Base-by-base conservation (phyloP, 768 basidiomycete species). In the Filobasidium floriforme region DNA sequence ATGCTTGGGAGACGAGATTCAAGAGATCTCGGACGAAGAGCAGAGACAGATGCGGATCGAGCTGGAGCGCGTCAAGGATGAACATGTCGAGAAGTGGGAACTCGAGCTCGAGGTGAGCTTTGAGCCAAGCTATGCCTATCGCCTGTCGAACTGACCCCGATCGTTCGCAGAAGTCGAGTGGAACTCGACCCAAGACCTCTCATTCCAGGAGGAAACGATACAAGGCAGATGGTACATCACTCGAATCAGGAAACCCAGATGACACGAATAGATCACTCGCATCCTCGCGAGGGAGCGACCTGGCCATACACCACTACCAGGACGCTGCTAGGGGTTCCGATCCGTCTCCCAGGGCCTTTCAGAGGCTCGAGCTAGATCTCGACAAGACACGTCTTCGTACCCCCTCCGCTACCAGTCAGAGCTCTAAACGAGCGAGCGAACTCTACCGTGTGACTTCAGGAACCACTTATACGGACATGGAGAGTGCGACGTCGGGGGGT, bases 1-100 rank as follows among this genome's bases (percentile, higher is more conserved):
- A 22, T 62, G 61, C 41, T 22, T 61, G 40, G 60, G 41, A 15
- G 60, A 61, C 43, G 60, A 44, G 24, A 43, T 61, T 18, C 11
- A 61, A 26, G 60, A 61, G 12, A 5, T 41, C n/a, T 61, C 40
- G 7, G 41, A 41, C 26, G 41, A 44, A 46, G 60, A 26, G 43
- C 54, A 32, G 15, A 22, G 54, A 26, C 22, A 57, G 15, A 15
- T 57, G 5, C 22, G 54, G 19, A 57, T 57, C 19, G 54, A 28
- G 26, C 26, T 15, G 29, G 54, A 57, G 26, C 26, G 5, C 2
- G 26, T 6, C 24, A 57, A 57, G 26, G 54, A 57, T 32, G 22
- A 57, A 32, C 22, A 22, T 24, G 54, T 15, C 14, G 54, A 57
- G 7, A 22, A 15, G 6, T 57, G 54, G 54, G 54, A 57, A 32